Evolutionary conservation across 2,329 filamentous ascomycete genomes (phyloP).

Genomic region (Fusarium cicatricum): DNA sequence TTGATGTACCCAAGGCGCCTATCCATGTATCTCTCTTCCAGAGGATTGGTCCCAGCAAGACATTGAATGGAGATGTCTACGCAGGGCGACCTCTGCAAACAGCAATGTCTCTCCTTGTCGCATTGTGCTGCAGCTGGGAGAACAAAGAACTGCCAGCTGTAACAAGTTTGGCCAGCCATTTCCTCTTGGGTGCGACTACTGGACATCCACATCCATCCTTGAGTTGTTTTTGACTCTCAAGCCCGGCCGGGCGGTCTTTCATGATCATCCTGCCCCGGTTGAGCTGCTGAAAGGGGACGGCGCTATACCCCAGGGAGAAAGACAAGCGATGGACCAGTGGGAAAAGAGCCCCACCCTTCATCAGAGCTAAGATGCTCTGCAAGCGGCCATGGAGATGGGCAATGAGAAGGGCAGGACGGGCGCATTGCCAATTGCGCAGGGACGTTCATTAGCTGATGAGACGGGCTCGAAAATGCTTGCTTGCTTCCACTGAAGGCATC

Average conservation of each 20-base stretch:
- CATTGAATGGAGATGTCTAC: conserved; percentile 1
- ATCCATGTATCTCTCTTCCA: neutral
- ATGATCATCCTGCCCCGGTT: conserved; percentile 21
- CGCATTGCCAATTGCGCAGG: conserved; percentile 28
- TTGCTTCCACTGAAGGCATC: conserved; percentile 7
- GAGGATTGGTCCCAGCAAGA: neutral
- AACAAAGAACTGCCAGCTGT: neutral
- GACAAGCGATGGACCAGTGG: conserved; percentile 27
- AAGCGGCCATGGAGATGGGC: conserved; percentile 32
- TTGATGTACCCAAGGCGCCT: neutral
- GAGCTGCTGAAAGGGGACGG: conserved; percentile 23
- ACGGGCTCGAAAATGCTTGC: conserved; percentile 27
- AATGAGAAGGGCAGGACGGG: too few relatives aligned
- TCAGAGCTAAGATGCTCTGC: conserved; percentile 38
- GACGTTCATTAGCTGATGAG: conserved; percentile 27
- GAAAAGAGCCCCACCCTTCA: conserved; percentile 32
- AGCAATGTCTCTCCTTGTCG: conserved; percentile 8
- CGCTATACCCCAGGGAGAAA: conserved; percentile 36
- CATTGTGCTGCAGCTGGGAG: neutral
- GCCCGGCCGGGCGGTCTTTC: conserved; percentile 10
- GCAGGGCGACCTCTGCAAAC: neutral
- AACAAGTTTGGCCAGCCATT: neutral
- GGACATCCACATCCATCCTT: neutral
- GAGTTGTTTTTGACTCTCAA: neutral
- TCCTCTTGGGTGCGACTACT: neutral